Evolutionary conservation across 495 filamentous ascomycete genomes (phyloP).

Genomic region (Oidiodendron maius): DNA sequence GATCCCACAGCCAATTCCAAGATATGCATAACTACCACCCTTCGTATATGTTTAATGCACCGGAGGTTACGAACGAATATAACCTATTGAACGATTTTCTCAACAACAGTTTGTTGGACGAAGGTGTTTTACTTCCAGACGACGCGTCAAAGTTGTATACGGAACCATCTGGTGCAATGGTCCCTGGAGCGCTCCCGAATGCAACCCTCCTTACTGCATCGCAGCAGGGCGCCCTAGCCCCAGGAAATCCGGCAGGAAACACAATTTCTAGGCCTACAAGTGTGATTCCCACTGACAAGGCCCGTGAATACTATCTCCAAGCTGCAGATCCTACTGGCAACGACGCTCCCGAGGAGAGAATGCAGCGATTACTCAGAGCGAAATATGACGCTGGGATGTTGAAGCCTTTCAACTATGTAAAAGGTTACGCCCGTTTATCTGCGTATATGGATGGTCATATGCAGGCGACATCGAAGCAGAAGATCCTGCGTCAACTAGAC

Average conservation of each 20-base stretch:
- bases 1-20: conserved; percentile 68
- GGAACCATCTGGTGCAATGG: conserved; percentile 19
- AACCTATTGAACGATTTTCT: conserved; percentile 95
- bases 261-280: conserved; percentile 54
- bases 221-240: conserved; percentile 5
- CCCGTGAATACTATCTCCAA: conserved; percentile 92
- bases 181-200: conserved; percentile 23
- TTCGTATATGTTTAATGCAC: conserved; percentile 91
- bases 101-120: conserved; percentile 79
- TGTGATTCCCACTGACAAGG: conserved; percentile 66
- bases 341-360: conserved; percentile 85
- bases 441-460: conserved; percentile 88
- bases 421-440: conserved; percentile 84
- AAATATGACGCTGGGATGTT: conserved; percentile 93
- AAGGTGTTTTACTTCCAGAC: conserved; percentile 58
- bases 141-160: conserved; percentile 39
- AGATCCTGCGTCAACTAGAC: conserved; percentile 85
- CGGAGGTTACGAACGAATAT: conserved; percentile 92
- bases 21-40: conserved; percentile 93
- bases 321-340: conserved; percentile 92
- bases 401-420: conserved; percentile 96
- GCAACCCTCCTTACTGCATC: conserved; percentile 9
- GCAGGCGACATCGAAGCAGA: conserved; percentile 68
- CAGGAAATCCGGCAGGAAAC: conserved; percentile 35
- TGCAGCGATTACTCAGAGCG: conserved; percentile 89